Evolutionary conservation across 495 filamentous ascomycete genomes (phyloP), one percentile per base, ranked within the genome.

Genomic region (Aspergillus sparsus): DNA sequence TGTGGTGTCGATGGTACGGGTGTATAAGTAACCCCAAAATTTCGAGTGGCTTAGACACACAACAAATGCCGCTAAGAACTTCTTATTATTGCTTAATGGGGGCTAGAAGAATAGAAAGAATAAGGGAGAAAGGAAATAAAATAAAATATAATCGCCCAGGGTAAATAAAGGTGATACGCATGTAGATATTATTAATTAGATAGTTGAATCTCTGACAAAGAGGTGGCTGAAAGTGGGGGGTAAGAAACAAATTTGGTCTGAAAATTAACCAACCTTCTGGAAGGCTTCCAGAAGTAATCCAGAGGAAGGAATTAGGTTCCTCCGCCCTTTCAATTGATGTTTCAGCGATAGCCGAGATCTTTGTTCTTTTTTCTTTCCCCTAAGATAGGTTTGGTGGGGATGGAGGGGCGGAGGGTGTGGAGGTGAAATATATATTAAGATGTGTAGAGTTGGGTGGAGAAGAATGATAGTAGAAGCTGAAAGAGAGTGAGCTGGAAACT

Each of bases 211-310:
- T 27, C 21, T 27, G 21, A 3, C 21, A 27, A 27, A 27, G 21
- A 27, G 21, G 21, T 27, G 21, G 21, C 21, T 27, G n/a, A 41
- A 11, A 4, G 37, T 41, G 37, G 36, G 3, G 12, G 58, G 3
- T 27, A 27, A 3, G 3, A 27, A 27, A 52, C 42, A 42, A 41
- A 18, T 33, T 27, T 54, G 32, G 33, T 32, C 50, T 39, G 50
- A 34, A 44, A 53, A 36, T 7, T 46, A 47, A 13, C 13, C 21
- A 47, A 13, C 13, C 21, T 59, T 59, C 57, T 54, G 50, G 42
- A 60, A 45, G 32, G 6, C 49, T 60, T 60, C 58, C 46, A 60
- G 58, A 60, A 60, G 21, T 13, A 51, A 51, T 34, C 49, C 7
- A 51, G 58, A 33, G 7, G 10, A 39, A 27, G 46, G 34, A 37